These are phyloP conservation scores for Leishmania gerbilli DNA, from an alignment of 208 protist species.

Conservation along the genomic window DNA sequence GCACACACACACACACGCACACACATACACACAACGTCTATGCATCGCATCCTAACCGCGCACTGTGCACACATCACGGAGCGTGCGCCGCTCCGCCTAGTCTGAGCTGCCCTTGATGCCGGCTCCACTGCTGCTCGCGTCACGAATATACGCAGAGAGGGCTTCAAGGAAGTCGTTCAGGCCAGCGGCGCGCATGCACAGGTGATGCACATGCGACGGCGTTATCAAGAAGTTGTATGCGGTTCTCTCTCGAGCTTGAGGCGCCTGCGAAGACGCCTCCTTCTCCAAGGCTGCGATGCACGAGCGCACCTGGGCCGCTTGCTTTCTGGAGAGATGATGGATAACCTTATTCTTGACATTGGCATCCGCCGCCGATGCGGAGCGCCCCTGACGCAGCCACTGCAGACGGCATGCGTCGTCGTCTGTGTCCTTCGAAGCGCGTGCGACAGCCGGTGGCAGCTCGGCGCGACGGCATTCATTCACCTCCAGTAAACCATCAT, in stretches of 20 bases:
- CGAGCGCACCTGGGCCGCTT: slow-evolving; percentile 17
- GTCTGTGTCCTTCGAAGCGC: not conserved
- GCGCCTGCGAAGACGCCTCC: not conserved
- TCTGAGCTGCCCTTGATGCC: not conserved
- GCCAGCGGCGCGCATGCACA: slow-evolving; percentile 17
- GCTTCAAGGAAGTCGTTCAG: slow-evolving; percentile 15
- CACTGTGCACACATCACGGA: not conserved
- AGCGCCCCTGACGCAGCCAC: not conserved
- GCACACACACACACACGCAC: not conserved
- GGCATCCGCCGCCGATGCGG: not conserved
- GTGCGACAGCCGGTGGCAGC: not conserved
- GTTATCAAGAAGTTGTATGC: slow-evolving; percentile 26
- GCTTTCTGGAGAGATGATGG: slow-evolving; percentile 18
- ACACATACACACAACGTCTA: not conserved
- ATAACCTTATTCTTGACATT: slow-evolving; percentile 3
- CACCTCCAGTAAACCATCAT: not conserved
- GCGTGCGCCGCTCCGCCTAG: not conserved
- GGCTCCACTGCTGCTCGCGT: not conserved
- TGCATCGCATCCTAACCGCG: not conserved
- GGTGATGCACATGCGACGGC: slow-evolving; percentile 19
- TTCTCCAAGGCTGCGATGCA: slow-evolving; percentile 19
- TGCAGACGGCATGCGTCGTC: not conserved
- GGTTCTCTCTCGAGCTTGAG: too few relatives aligned
- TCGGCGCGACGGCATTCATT: not conserved
- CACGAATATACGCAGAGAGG: slow-evolving; percentile 16